Percentiles rank a stretch among this genome's conserved stretches.
Evolutionary conservation across 768 basidiomycete species (phyloP).

Genomic region (Leccinellum luteum): DNA sequence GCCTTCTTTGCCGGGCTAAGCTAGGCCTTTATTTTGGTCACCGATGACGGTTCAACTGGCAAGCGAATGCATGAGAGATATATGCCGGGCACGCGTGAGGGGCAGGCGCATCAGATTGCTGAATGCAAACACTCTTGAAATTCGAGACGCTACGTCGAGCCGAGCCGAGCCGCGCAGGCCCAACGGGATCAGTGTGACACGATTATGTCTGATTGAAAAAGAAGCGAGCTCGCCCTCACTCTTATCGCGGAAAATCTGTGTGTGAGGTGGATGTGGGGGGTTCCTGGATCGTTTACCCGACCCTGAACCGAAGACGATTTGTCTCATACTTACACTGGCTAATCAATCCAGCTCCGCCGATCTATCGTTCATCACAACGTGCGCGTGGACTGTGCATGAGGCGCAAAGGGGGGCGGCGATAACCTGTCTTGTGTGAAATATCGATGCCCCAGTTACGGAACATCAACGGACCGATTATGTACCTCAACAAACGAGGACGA

Average conservation of each 20-base stretch:
- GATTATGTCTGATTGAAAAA: not conserved
- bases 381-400: not conserved
- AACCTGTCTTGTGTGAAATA: not conserved
- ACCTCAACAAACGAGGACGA: conserved; percentile 3
- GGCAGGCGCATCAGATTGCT: not conserved
- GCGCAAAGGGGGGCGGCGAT: not conserved
- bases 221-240: not conserved
- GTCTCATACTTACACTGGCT: not conserved
- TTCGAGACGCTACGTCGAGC: not conserved
- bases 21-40: not conserved
- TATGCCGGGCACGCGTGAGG: not conserved
- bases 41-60: not conserved
- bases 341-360: not conserved
- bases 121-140: not conserved
- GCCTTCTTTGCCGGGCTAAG: not conserved
- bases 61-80: not conserved
- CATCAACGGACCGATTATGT: not conserved
- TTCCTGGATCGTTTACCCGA: not conserved
- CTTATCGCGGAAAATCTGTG: not conserved
- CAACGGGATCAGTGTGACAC: not conserved
- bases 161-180: not conserved
- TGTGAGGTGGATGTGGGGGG: not conserved
- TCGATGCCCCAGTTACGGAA: not conserved
- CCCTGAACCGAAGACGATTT: not conserved
- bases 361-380: not conserved